phyloP scores from a whole-genome alignment of 306 rosid species.

The Trifolium subterraneum region DNA sequence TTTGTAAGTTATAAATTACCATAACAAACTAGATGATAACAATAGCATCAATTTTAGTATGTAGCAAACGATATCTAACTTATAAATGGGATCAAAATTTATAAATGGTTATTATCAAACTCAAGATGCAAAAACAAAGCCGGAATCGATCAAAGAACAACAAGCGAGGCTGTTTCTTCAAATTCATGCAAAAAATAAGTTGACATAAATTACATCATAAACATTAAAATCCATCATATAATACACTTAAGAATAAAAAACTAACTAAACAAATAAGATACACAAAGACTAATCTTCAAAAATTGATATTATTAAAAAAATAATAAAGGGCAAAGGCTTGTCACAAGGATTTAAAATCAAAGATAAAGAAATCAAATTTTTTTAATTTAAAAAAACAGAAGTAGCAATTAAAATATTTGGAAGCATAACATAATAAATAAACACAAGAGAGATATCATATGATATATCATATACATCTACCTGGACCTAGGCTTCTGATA shows the following conservation, averaged over 20 bases:
- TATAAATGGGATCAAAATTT: slow-evolving; percentile 16
- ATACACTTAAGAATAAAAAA: slow-evolving; percentile 9
- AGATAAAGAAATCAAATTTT: neutral
- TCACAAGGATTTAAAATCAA: neutral
- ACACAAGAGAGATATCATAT: neutral
- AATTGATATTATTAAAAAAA: slow-evolving; percentile 2
- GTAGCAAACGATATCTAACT: neutral
- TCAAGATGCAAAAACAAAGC: slow-evolving; percentile 9
- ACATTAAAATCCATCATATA: slow-evolving; percentile 17
- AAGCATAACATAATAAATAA: slow-evolving; percentile 1
- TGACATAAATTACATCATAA: slow-evolving; percentile 16
- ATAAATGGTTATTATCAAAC: slow-evolving; percentile 10
- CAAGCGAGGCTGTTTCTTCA: neutral
- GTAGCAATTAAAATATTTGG: slow-evolving; percentile 12
- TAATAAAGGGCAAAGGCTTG: neutral
- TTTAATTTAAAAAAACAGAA: neutral
- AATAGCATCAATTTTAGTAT: neutral
- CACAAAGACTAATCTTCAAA: slow-evolving; percentile 11
- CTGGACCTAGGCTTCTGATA: slow-evolving; percentile 81
- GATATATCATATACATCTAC: slow-evolving; percentile 3
- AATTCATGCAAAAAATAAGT: neutral
- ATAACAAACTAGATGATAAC: slow-evolving; percentile 2
- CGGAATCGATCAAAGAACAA: neutral
- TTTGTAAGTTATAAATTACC: slow-evolving; percentile 17
- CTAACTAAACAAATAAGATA: slow-evolving; percentile 5